These are phyloP conservation scores for Ophiostoma pallidulum DNA, from an alignment of 2,329 filamentous ascomycete genomes.

Conservation along the genomic window DNA sequence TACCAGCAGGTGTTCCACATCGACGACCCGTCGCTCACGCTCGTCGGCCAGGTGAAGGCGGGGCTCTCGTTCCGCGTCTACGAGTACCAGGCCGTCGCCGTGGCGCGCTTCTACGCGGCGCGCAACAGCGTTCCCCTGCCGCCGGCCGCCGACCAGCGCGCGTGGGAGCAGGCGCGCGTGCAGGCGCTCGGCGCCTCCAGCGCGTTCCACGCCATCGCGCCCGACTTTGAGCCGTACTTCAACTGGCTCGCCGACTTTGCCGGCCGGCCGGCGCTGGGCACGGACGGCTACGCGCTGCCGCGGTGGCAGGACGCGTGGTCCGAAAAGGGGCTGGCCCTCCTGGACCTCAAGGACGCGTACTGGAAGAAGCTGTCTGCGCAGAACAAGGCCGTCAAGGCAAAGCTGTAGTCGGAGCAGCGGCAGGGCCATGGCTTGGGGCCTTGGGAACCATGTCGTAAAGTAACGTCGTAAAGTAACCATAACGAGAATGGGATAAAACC, in stretches of 20 bases:
- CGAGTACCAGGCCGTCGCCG: conserved; percentile 29
- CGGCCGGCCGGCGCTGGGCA: conserved; percentile 3
- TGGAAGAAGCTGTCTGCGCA: conserved; percentile 2
- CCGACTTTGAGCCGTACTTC: conserved; percentile 8
- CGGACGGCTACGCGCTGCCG: conserved; percentile 5
- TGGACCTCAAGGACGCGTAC: conserved; percentile 5
- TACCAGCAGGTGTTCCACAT: conserved; percentile 30
- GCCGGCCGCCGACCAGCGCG: conserved; percentile 21
- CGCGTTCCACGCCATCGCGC: conserved; percentile 8
- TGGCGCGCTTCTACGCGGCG: conserved; percentile 25
- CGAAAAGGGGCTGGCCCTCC: neutral
- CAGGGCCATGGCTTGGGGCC: too few species aligned
- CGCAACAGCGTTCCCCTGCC: conserved; percentile 21
- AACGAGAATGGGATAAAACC: too few species aligned
- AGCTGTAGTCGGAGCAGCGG: too few species aligned
- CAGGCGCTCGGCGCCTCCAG: neutral
- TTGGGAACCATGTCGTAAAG: too few species aligned
- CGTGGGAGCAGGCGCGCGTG: conserved; percentile 22
- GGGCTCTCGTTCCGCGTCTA: conserved; percentile 29
- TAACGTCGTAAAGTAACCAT: too few species aligned
- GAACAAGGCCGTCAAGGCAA: conserved; percentile 1
- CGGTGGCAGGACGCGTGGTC: neutral
- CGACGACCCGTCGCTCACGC: conserved; percentile 26
- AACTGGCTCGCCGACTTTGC: conserved; percentile 11
- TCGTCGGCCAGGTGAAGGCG: conserved; percentile 28